phyloP scores from a whole-genome alignment of 352 stramenopile genomes.

The Thraustochytrium sp. region DNA sequence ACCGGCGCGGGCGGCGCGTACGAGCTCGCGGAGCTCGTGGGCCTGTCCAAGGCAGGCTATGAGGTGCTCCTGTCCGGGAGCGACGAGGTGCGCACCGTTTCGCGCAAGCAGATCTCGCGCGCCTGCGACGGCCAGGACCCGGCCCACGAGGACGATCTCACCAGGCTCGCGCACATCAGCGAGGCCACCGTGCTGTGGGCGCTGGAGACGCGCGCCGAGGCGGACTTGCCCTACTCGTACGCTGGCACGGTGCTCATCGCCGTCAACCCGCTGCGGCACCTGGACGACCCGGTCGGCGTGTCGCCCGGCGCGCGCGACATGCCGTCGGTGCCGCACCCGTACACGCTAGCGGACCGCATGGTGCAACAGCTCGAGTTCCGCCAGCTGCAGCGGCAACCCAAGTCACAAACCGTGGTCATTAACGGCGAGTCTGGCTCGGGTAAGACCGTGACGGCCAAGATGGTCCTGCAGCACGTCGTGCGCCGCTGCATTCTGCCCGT shows the following conservation, averaged over 20 bases:
- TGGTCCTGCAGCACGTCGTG: constrained; percentile 18
- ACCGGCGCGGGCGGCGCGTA: too few relatives aligned
- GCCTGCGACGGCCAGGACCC: not conserved
- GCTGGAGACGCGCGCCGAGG: constrained; percentile 61
- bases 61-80: not conserved
- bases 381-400: not conserved
- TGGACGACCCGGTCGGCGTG: constrained; percentile 48
- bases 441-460: constrained; percentile 38
- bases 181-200: constrained; percentile 64
- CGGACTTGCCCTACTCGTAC: constrained; percentile 55
- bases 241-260: constrained; percentile 49
- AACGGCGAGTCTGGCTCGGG: constrained; percentile 25
- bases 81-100: not conserved
- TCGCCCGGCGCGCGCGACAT: not conserved
- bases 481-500: not conserved
- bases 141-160: constrained; percentile 16
- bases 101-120: not conserved
- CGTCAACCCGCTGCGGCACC: constrained; percentile 54
- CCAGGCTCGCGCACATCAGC: constrained; percentile 44
- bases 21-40: not conserved
- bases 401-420: constrained; percentile 12
- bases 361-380: constrained; percentile 49
- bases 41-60: not conserved
- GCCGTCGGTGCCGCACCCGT: constrained; percentile 58
- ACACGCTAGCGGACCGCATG: constrained; percentile 55